Percentiles rank a stretch among this genome's conserved stretches.
Evolutionary conservation across 164 flowering plant species (phyloP).

Genomic region (Dillenia turbinata): DNA sequence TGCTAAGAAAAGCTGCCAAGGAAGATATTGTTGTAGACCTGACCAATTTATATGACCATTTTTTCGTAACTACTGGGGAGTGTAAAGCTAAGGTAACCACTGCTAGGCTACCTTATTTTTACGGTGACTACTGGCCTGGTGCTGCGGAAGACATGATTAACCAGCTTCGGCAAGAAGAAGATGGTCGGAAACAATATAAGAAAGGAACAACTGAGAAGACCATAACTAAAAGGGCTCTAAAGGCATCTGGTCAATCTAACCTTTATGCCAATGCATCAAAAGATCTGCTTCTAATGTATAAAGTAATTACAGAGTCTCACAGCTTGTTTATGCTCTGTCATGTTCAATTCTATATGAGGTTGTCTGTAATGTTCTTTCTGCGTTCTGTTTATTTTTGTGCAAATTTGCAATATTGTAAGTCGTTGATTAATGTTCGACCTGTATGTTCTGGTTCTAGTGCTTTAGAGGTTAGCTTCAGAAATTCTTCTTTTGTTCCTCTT

Average conservation of each 20-base stretch:
- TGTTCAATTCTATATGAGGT: neutral
- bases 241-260: conserved; percentile 93
- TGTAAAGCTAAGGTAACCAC: conserved; percentile 95
- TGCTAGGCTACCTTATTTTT: conserved; percentile 93
- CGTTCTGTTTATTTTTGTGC: conserved; percentile 1
- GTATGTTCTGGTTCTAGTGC: no score
- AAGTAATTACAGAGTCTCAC: conserved; percentile 36
- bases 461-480: no score
- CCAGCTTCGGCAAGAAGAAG: conserved; percentile 89
- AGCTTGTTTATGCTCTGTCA: neutral
- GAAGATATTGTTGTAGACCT: conserved; percentile 85
- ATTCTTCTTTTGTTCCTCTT: no score
- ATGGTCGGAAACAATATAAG: conserved; percentile 79
- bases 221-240: conserved; percentile 87
- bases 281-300: conserved; percentile 86
- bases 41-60: conserved; percentile 91
- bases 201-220: conserved; percentile 80
- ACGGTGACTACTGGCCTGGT: conserved; percentile 99
- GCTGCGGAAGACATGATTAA: conserved; percentile 96
- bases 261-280: conserved; percentile 88
- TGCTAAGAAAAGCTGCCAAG: conserved; percentile 85
- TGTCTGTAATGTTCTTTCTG: neutral
- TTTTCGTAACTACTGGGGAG: conserved; percentile 76
- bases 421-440: no score
- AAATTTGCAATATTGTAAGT: neutral